phyloP scores from a whole-genome alignment of 306 rosid genomes.

The Prunus dulcis region DNA sequence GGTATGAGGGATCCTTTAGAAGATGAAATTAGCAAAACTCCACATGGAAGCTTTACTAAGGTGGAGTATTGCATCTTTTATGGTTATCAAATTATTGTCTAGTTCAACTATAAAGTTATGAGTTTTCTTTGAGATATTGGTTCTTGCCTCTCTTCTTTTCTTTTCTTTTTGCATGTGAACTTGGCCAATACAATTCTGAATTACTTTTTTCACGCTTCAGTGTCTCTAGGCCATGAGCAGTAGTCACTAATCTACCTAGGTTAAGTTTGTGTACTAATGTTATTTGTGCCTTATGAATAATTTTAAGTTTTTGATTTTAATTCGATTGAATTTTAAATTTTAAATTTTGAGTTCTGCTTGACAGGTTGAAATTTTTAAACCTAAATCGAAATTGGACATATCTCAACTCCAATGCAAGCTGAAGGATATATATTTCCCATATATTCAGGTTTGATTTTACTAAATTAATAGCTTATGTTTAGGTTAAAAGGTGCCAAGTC shows the following conservation, averaged over 20 bases:
- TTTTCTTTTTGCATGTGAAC: not conserved
- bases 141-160: not conserved
- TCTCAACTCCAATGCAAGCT: constrained; percentile 44
- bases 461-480: not conserved
- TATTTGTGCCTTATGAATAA: not conserved
- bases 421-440: constrained; percentile 67
- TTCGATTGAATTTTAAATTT: not conserved
- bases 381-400: constrained; percentile 30
- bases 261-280: not conserved
- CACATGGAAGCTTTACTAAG: constrained; percentile 55
- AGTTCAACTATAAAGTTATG: not conserved
- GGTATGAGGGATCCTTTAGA: constrained; percentile 37
- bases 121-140: not conserved
- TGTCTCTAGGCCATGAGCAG: not conserved
- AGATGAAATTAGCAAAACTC: constrained; percentile 34
- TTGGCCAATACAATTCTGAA: not conserved
- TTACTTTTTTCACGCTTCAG: not conserved
- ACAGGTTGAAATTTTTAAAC: constrained; percentile 54
- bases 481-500: no score
- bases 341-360: not conserved
- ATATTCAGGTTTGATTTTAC: constrained; percentile 51
- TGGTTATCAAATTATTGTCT: not conserved
- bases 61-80: constrained; percentile 20
- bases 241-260: not conserved
- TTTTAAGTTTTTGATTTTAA: not conserved